phyloP scores from a whole-genome alignment of 2,329 filamentous ascomycete species.

The Cladosporium phlei region DNA sequence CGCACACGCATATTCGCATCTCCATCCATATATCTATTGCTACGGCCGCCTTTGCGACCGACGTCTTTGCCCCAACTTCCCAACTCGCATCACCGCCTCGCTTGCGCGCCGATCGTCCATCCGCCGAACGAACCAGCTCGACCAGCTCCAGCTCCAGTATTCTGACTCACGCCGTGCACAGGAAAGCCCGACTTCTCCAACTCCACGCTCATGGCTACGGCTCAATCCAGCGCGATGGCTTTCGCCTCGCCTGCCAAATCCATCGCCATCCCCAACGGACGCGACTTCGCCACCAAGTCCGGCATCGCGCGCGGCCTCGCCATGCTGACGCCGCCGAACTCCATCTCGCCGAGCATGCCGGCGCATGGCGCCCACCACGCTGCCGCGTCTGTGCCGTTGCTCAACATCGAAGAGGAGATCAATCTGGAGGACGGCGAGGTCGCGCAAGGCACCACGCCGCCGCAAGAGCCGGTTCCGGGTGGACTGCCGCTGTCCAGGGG shows the following conservation, averaged over 20 bases:
- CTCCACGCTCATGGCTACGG: constrained; percentile 29
- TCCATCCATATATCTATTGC: background rate
- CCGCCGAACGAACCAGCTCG: constrained; percentile 2
- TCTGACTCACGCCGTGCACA: constrained; percentile 25
- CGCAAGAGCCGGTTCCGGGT: constrained; percentile 20
- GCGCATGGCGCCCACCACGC: constrained; percentile 69
- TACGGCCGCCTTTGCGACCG: constrained; percentile 2
- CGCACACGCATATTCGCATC: background rate
- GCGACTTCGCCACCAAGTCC: constrained; percentile 21
- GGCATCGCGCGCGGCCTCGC: constrained; percentile 36
- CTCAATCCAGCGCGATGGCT: constrained; percentile 30
- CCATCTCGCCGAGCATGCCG: constrained; percentile 81
- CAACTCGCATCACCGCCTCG: constrained; percentile 2
- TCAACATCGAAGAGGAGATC: constrained; percentile 74
- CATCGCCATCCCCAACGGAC: constrained; percentile 26
- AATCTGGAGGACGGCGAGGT: constrained; percentile 65
- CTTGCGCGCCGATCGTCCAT: constrained; percentile 8
- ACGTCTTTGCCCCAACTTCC: background rate
- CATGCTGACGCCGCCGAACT: constrained; percentile 89
- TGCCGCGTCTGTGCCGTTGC: constrained; percentile 40
- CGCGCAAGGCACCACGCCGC: constrained; percentile 33
- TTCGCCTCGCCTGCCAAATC: constrained; percentile 29
- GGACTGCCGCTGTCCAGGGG: constrained; percentile 43
- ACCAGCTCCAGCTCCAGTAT: background rate
- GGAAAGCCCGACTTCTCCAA: constrained; percentile 31